Conservation (phyloP, 441 rosid genomes). For the Populus hybrid region DNA sequence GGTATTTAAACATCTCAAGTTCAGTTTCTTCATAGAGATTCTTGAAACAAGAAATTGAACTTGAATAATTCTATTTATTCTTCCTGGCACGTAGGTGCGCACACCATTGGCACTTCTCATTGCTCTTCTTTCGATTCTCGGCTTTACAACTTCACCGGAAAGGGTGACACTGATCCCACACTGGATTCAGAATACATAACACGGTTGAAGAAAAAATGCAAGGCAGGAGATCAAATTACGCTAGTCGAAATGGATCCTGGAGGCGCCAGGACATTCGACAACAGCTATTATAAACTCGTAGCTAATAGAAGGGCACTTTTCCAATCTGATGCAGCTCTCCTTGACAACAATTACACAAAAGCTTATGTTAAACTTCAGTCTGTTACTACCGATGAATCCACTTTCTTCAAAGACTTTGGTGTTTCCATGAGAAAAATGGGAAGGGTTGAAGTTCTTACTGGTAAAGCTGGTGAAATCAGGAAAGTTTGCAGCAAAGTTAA, state of each 20-base stretch:
- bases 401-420: constrained; percentile 56
- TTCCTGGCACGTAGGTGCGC: constrained; percentile 41
- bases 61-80: background rate
- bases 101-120: constrained; percentile 66
- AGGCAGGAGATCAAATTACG: constrained; percentile 39
- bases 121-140: constrained; percentile 61
- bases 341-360: constrained; percentile 36
- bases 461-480: constrained; percentile 46
- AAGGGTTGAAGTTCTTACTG: constrained; percentile 51
- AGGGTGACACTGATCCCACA: constrained; percentile 54
- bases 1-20: constrained; percentile 5
- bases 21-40: background rate
- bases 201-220: constrained; percentile 43
- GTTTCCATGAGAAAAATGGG: constrained; percentile 65
- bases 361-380: constrained; percentile 41
- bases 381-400: constrained; percentile 15
- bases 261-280: constrained; percentile 53
- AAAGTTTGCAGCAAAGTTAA: constrained; percentile 46
- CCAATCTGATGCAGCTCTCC: constrained; percentile 54
- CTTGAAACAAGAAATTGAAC: background rate
- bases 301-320: constrained; percentile 54
- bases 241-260: constrained; percentile 69
- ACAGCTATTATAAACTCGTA: constrained; percentile 35
- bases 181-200: constrained; percentile 44
- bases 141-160: constrained; percentile 70